phyloP scores from a whole-genome alignment of 352 stramenopile species.

The Phytophthora citricola region DNA sequence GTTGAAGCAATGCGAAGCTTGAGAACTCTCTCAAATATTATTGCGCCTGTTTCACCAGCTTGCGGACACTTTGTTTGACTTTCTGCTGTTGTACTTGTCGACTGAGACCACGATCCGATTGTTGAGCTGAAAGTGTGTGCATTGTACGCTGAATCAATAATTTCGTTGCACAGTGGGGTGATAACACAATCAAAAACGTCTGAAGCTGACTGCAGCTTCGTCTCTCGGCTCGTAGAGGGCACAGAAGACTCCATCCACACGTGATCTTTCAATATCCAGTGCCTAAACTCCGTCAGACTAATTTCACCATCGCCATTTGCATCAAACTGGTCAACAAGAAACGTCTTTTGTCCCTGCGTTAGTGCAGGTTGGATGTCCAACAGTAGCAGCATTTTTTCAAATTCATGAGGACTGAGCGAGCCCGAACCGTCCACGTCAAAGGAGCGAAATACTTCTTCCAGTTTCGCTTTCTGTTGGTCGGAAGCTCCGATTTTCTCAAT shows the following conservation, averaged over 20 bases:
- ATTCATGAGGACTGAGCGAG: constrained; percentile 62
- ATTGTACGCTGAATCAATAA: constrained; percentile 51
- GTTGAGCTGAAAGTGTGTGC: constrained; percentile 43
- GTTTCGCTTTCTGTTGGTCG: constrained; percentile 34
- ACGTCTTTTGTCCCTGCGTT: constrained; percentile 50
- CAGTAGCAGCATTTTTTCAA: constrained; percentile 51
- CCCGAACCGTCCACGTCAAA: constrained; percentile 74
- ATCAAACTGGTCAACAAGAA: constrained; percentile 73
- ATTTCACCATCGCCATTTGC: constrained; percentile 73
- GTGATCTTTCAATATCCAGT: constrained; percentile 73
- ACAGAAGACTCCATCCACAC: constrained; percentile 46
- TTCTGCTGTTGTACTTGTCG: constrained; percentile 37
- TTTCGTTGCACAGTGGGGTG: constrained; percentile 41
- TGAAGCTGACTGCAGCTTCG: neutral
- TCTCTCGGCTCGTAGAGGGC: constrained; percentile 3
- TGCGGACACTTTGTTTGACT: neutral
- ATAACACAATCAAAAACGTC: constrained; percentile 47
- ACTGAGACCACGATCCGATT: constrained; percentile 45
- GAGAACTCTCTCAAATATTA: constrained; percentile 62
- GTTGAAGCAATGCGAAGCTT: constrained; percentile 36
- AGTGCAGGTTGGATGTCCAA: constrained; percentile 66
- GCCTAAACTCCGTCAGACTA: constrained; percentile 66
- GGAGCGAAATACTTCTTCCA: constrained; percentile 60
- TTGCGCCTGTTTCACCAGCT: constrained; percentile 19
- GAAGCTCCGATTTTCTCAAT: constrained; percentile 71